phyloP scores from a whole-genome alignment of 2,329 filamentous ascomycete species.

The Fusarium redolens region DNA sequence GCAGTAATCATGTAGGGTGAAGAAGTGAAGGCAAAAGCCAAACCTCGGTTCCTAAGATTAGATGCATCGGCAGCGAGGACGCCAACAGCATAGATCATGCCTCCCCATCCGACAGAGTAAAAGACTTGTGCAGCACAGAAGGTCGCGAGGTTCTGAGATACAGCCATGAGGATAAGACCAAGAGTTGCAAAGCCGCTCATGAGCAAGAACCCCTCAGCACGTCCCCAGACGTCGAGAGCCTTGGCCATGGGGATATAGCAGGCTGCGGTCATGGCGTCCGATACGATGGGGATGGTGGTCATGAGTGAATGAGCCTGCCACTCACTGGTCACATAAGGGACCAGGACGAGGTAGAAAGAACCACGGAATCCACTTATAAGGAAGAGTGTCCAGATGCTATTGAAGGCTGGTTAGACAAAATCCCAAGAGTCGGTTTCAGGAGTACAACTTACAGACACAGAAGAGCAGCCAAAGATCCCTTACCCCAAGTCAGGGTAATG shows the following conservation, averaged over 20 bases:
- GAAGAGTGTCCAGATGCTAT: slow-evolving; percentile 60
- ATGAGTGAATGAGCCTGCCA: slow-evolving; percentile 66
- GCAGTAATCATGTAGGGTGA: slow-evolving; percentile 60
- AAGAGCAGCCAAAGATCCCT: slow-evolving; percentile 47
- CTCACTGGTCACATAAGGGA: slow-evolving; percentile 61
- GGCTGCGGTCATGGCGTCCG: slow-evolving; percentile 66
- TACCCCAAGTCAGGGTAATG: slow-evolving; percentile 56
- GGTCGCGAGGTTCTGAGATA: slow-evolving; percentile 55
- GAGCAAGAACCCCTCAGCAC: slow-evolving; percentile 68
- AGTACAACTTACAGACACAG: slow-evolving; percentile 48
- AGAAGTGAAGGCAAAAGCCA: slow-evolving; percentile 54
- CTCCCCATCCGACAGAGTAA: slow-evolving; percentile 70
- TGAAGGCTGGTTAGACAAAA: slow-evolving; percentile 10
- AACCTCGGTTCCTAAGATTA: slow-evolving; percentile 50
- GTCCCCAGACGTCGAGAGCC: slow-evolving; percentile 71
- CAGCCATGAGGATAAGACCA: slow-evolving; percentile 70
- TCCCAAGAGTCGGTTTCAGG: too few species aligned
- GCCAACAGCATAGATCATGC: slow-evolving; percentile 70
- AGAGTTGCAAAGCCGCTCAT: slow-evolving; percentile 61
- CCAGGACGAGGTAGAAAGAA: slow-evolving; percentile 55
- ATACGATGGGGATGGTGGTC: slow-evolving; percentile 64
- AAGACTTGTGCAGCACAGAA: slow-evolving; percentile 69
- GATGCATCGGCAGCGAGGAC: slow-evolving; percentile 75
- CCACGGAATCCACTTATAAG: slow-evolving; percentile 62
- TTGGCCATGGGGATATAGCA: slow-evolving; percentile 72